Evolutionary conservation across 495 filamentous ascomycete genomes (phyloP).

Genomic region (Penicillium longicatenatum): DNA sequence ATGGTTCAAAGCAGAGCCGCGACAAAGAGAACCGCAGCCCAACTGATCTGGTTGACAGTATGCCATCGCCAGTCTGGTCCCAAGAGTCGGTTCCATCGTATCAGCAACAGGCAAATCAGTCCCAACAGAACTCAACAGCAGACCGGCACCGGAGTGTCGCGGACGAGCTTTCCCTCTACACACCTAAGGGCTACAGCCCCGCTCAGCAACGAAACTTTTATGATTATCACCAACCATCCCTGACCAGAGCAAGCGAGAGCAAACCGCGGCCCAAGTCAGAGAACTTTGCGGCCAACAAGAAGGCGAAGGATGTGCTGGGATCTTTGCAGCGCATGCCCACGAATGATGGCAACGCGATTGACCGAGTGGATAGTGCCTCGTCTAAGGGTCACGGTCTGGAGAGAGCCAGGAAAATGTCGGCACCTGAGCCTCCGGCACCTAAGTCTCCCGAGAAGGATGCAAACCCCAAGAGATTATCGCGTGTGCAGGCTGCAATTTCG

Average conservation of each 20-base stretch:
- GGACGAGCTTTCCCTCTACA: conserved; percentile 64
- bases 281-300: conserved; percentile 40
- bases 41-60: conserved; percentile 42
- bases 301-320: conserved; percentile 38
- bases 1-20: conserved; percentile 49
- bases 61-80: conserved; percentile 77
- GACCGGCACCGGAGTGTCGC: conserved; percentile 48
- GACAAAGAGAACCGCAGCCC: conserved; percentile 78
- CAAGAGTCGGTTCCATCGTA: conserved; percentile 61
- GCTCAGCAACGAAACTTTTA: conserved; percentile 67
- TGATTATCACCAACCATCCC: conserved; percentile 57
- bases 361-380: conserved; percentile 19
- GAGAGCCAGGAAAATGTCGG: conserved; percentile 22
- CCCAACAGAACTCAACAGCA: conserved; percentile 28
- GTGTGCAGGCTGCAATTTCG: conserved; percentile 68
- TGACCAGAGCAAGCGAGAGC: conserved; percentile 39
- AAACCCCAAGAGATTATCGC: conserved; percentile 46
- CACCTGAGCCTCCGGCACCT: conserved; percentile 24
- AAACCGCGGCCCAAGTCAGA: conserved; percentile 59
- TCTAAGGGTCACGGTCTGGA: conserved; percentile 22
- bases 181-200: conserved; percentile 61
- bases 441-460: conserved; percentile 24
- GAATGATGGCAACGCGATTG: conserved; percentile 19
- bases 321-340: conserved; percentile 29
- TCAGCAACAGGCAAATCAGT: conserved; percentile 33